Percentiles rank a stretch among this genome's conserved stretches.
Conservation (phyloP, 805 yeast genomes). For the Metschnikowia corniflorae region DNA sequence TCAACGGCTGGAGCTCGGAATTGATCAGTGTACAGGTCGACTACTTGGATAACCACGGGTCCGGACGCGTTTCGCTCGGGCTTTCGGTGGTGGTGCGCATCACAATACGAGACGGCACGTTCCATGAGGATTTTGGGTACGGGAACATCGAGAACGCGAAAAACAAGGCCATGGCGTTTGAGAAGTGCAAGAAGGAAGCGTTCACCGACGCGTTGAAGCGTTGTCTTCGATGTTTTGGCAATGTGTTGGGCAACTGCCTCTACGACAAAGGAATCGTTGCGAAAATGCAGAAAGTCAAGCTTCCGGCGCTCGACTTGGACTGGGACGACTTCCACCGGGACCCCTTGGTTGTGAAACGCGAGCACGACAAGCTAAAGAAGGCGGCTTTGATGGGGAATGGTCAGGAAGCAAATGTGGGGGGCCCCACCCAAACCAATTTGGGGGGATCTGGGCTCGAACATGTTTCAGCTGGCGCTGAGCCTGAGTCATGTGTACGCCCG, state of each 20-base stretch:
- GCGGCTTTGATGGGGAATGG: neutral
- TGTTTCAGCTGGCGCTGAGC: neutral
- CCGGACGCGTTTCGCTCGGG: conserved; percentile 56
- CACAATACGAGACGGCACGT: conserved; percentile 76
- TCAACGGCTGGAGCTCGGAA: conserved; percentile 80
- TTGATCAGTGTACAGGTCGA: conserved; percentile 63
- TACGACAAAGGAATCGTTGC: conserved; percentile 67
- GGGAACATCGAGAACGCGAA: conserved; percentile 72
- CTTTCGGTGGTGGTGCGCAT: conserved; percentile 69
- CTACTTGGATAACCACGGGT: conserved; percentile 59
- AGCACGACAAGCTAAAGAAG: conserved; percentile 12
- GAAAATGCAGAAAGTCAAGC: conserved; percentile 43
- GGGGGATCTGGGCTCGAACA: neutral
- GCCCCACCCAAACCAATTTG: neutral
- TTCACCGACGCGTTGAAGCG: conserved; percentile 81
- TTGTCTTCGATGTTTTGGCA: conserved; percentile 75
- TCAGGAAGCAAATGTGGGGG: neutral
- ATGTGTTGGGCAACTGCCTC: conserved; percentile 77
- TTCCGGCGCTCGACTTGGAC: conserved; percentile 27
- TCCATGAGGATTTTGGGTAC: conserved; percentile 71
- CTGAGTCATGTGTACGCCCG: neutral
- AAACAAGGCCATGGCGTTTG: conserved; percentile 68
- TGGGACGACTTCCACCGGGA: conserved; percentile 36
- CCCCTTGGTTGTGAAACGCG: conserved; percentile 31
- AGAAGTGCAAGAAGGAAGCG: conserved; percentile 80